Evolutionary conservation across 371 early-diverging fungal species (phyloP).

Genomic region (Dichotomocladium elegans): DNA sequence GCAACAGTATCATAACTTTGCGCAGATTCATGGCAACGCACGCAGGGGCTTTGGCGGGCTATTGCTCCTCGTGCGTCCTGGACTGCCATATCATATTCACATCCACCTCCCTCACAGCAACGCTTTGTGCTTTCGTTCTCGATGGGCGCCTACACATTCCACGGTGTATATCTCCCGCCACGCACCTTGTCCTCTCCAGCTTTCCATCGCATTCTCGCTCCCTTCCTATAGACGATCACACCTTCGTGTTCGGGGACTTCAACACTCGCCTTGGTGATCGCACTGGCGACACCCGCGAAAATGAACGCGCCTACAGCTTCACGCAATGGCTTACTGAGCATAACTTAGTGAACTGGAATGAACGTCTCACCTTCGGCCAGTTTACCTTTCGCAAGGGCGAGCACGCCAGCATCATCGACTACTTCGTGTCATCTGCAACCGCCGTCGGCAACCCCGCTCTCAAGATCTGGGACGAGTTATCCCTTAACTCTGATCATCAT

Average conservation of each 20-base stretch:
- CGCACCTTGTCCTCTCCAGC: too few species aligned
- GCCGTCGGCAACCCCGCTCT: not conserved
- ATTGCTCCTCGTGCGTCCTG: not conserved
- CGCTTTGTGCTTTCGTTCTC: not conserved
- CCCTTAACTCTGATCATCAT: conserved; percentile 2
- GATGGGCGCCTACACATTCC: not conserved
- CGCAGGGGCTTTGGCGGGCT: not conserved
- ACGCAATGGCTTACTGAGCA: not conserved
- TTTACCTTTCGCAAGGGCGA: not conserved
- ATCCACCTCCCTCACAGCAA: not conserved
- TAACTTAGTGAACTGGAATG: not conserved
- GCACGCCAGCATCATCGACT: conserved; percentile 4
- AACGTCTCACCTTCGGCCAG: not conserved
- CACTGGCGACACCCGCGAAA: not conserved
- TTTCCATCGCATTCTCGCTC: not conserved
- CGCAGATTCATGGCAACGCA: not conserved
- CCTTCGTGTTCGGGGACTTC: conserved; percentile 1
- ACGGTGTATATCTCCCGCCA: not conserved
- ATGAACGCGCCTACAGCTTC: not conserved
- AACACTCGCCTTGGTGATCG: conserved; percentile 2
- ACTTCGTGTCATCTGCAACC: not conserved
- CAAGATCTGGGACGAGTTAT: not conserved
- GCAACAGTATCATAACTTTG: conserved; percentile 2
- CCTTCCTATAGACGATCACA: not conserved
- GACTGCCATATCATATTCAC: not conserved